Evolutionary conservation across 495 filamentous ascomycete species (phyloP), one percentile per base, ranked within the genome.

Genomic region (Hypoxylon subgilvum): DNA sequence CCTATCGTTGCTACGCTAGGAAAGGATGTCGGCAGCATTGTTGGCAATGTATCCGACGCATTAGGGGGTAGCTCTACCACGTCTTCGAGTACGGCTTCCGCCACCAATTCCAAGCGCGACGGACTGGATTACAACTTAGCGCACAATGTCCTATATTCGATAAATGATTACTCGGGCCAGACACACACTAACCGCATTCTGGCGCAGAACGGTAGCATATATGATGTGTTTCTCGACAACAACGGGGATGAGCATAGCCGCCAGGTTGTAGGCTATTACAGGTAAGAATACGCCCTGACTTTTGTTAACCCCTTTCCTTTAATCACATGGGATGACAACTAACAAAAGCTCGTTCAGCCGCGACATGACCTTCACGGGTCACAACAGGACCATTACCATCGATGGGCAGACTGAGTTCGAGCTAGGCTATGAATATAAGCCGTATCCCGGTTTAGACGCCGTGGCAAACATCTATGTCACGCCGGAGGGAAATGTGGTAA

Each of bases 161-260:
- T 80, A 57, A 84, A 84, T 67, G 75, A 84, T 69, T 85, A 81
- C 67, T 62, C 64, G 6, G 81, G 81, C 4, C 66, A 79, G 39
- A 78, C 75, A 28, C 81, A 83, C 66, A 82, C 79, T 35, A 83
- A 84, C 67, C 78, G 79, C 34, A 62, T 82, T 14, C 67, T 84
- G 40, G 76, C 70, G 28, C 81, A 84, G 71, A 78, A 81, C 62
- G 82, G 82, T 44, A 72, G 68, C 52, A 72, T 84, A 31, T 70
- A 78, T 30, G 81, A 84, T 44, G 67, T 78, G 61, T 75, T 63
- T 21, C 72, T 85, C 1, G 77, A 84, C 59, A 83, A 84, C 49
- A 66, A 80, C 39, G 81, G 81, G 0, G 66, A 74, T 32, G 67
- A 80, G 41, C 60, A 61, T 3, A 68, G 71, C 1, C 57, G 68